Evolutionary conservation across 805 yeast genomes (phyloP), one percentile per base, ranked within the genome.

Genomic region (Wickerhamomyces alni): DNA sequence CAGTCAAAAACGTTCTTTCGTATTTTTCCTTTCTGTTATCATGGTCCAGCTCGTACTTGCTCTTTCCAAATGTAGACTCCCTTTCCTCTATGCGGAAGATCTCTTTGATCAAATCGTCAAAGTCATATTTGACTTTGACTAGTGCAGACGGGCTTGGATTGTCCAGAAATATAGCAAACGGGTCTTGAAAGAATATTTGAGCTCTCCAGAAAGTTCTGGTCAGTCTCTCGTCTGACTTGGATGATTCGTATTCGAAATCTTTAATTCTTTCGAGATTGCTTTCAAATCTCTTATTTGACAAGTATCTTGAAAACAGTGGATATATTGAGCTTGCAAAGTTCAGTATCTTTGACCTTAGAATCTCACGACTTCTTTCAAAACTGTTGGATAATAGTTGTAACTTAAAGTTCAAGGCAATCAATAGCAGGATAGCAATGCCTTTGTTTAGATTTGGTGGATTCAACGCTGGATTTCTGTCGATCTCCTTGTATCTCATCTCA

Each of bases 121-220:
- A 7, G 10, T 39, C 39, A 10, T n/a, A 19, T 17, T 40, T 40
- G 18, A 40, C 13, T 5, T 29, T 13, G 5, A 27, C 24, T 2
- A 46, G 28, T 7, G 17, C 29, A 15, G 38, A 29, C 15, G 18
- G 13, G 16, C 33, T 30, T 6, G 9, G 9, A 9, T 33, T 24
- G 8, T 8, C 35, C 32, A 21, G 21, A 18, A 24, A 19, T 8
- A 12, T 17, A 17, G 36, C 21, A 15, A 38, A 17, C 4, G 57
- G 58, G 36, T 52, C 47, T n/a, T 37, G 41, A 26, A 49, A 48
- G 21, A 41, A 22, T 2, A 22, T 21, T 21, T 54, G 59, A 2
- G 50, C 16, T 8, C 37, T 29, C 57, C 58, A 54, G 28, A 51
- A 52, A 1, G 37, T 7, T 3, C 30, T 25, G 22, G 41, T 48